phyloP scores from a whole-genome alignment of 768 basidiomycete species.

The Clavulina sp. region DNA sequence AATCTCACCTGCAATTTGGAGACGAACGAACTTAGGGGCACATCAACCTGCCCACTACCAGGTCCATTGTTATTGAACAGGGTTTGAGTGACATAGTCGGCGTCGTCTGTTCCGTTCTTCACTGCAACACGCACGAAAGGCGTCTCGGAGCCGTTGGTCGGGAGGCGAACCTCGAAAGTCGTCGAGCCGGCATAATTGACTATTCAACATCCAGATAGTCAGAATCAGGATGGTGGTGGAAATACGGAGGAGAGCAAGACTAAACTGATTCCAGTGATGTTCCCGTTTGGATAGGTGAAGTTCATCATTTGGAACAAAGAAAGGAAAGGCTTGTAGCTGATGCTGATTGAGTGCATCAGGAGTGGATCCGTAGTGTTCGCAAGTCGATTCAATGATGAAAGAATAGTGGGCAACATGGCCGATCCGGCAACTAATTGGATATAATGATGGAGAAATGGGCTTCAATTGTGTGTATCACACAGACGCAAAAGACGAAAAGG shows the following conservation, averaged over 20 bases:
- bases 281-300: conserved; percentile 29
- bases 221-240: not conserved
- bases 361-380: conserved; percentile 65
- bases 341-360: conserved; percentile 58
- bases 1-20: no score
- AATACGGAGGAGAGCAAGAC: not conserved
- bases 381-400: conserved; percentile 56
- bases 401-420: conserved; percentile 54
- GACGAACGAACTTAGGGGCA: no score
- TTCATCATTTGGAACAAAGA: conserved; percentile 74
- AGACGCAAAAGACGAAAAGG: conserved; percentile 9
- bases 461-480: not conserved
- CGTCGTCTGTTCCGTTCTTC: conserved; percentile 43
- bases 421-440: conserved; percentile 53
- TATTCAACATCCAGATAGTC: conserved; percentile 14
- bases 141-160: conserved; percentile 32
- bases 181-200: conserved; percentile 45
- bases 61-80: no score
- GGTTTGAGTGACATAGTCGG: conserved; percentile 36
- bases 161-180: conserved; percentile 47
- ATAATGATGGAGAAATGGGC: not conserved
- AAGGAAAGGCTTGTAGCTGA: conserved; percentile 82
- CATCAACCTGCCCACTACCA: no score
- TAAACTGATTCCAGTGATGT: conserved; percentile 39
- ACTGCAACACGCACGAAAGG: conserved; percentile 46